Conservation (phyloP, 306 rosid species). For the Sicyos baderoa region DNA sequence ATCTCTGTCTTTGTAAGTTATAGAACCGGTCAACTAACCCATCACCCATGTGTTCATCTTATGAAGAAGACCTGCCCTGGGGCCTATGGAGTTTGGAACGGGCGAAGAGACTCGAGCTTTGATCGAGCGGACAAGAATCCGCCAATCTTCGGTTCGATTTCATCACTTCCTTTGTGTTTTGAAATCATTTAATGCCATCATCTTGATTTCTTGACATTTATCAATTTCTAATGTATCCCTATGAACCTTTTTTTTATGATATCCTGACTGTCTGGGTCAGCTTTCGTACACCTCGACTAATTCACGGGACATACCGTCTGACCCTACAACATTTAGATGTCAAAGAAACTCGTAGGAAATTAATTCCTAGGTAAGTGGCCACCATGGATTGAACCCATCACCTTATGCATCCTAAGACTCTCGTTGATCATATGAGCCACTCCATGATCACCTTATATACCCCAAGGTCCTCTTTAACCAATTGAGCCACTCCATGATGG, state of each 20-base stretch:
- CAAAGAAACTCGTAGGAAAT: too few relatives aligned
- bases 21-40: constrained; percentile 8
- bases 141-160: constrained; percentile 5
- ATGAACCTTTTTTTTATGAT: neutral
- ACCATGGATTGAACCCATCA: too few relatives aligned
- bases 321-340: too few relatives aligned
- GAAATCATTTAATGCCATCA: neutral
- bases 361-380: too few relatives aligned
- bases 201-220: constrained; percentile 9
- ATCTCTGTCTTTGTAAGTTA: neutral
- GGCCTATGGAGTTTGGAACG: constrained; percentile 12
- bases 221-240: neutral
- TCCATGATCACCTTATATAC: too few relatives aligned
- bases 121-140: constrained; percentile 5
- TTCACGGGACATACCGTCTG: too few relatives aligned
- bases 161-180: neutral
- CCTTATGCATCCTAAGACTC: too few relatives aligned
- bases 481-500: too few relatives aligned
- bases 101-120: neutral
- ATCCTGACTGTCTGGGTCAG: too few relatives aligned
- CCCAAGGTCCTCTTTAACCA: too few relatives aligned
- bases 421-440: too few relatives aligned
- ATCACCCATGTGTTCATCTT: neutral
- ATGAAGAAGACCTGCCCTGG: constrained; percentile 14
- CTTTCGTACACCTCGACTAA: too few relatives aligned